Evolutionary conservation across 176 grass and related monocot species (phyloP), one percentile per base, ranked within the genome.

Genomic region (Lolium rigidum): DNA sequence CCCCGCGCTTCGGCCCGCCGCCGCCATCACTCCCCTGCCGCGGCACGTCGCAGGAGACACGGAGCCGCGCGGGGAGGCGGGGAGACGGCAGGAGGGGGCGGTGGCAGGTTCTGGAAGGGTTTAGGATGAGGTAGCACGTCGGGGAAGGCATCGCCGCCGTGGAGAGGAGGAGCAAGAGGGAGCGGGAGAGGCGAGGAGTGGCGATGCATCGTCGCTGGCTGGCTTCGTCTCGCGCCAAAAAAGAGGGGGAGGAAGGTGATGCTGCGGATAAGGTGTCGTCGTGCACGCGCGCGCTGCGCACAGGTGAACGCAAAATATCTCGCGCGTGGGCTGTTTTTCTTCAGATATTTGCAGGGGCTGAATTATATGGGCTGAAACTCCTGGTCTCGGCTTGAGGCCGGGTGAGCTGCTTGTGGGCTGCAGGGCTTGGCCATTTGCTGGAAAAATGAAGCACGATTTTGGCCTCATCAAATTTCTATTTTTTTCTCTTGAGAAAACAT

Each of bases 181-280:
- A 64, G 81, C 20, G 76, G 61, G 83, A n/a, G 78, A 10, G 59
- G 68, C 59, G 82, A 68, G 88, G 64, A 75, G 77, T 37, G 63
- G 49, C 47, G 78, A 44, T 9, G 44, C 76, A 31, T 89, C 48
- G 58, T 49, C 37, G 26, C 8, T 50, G 74, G 67, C 39, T 24
- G 10, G 60, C 28, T 31, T 58, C 73, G 20, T 22, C 50, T 4
- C 47, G 80, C 81, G 81, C 51, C 41, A 60, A 78, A 70, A 70
- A 59, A 66, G n/a, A 52, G 14, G 16, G 1, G 20, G 60, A 10
- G 0, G 10, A 8, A 0, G 25, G 25, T 75, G 59, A 25, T 89
- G 60, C 15, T 89, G 60, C 82, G 89, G 89, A 90, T 90, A 90
- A 90, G 89, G 83, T 76, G 72, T 52, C 72, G 72, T 76, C 72